Base-by-base conservation (phyloP, 441 rosid genomes). In the Oxalis stricta region DNA sequence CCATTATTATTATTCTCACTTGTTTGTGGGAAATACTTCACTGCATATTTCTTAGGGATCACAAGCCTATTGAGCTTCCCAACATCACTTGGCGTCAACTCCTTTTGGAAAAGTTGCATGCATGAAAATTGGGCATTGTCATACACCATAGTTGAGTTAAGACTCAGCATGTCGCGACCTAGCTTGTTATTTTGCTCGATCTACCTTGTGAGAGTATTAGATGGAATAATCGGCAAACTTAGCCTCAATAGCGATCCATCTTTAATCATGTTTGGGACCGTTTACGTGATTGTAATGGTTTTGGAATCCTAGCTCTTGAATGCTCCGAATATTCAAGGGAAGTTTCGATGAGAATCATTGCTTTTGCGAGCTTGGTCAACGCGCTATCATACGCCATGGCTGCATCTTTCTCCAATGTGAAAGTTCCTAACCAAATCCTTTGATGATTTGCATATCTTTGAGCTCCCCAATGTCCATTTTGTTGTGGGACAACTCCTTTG, bases 21-120 rank as follows among this genome's bases (percentile, higher is more conserved):
- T 0, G 68, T 61, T 32, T 28, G 46, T 1, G 88, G 73, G 16
- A 79, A 76, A 47, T 62, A 56, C 50, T 69, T 60, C 0, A 71
- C 55, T 0, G 85, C 81, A 37, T 55, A 69, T 56, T 69, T 76
- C 30, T 73, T 76, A 0, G 84, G 84, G 12, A 76, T 69, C 3
- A 80, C 89, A 11, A 80, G 69, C 31, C 88, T 58, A 24, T 79
- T 79, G n/a, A 76, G 75, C 61, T 77, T 80, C 2, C 89, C 84
- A 1, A 80, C 89, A 31, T 80, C 89, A 31, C 85, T 77, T 4
- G 77, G 91, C 1, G 91, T 80, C 15, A 77, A 43, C 33, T 75
- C 83, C 52, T 81, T 72, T 31, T 64, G 72, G 34, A 80, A 77
- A 12, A 80, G 70, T 18, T 42, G 72, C n/a, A 32, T 44, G 14